A percentile compares a stretch with the other conserved stretches of the same genome.
Evolutionary conservation across 257 asterid species (phyloP).

Genomic region (Nicotiana obtusifolia): DNA sequence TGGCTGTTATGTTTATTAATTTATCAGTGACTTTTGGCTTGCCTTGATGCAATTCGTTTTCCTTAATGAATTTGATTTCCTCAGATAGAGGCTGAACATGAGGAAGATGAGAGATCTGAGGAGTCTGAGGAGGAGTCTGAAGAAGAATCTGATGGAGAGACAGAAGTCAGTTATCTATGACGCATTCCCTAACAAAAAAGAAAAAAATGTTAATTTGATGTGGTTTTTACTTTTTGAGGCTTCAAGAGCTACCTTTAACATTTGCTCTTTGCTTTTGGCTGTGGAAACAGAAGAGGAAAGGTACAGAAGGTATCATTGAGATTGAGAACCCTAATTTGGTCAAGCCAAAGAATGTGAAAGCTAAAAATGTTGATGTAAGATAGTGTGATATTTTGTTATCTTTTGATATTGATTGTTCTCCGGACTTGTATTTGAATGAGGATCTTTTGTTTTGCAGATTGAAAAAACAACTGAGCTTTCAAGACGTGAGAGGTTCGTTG

Average conservation of each 20-base stretch:
- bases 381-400: not conserved
- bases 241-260: too few species aligned
- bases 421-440: not conserved
- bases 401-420: not conserved
- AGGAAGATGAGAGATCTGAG: slow-evolving; percentile 59
- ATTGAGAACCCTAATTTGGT: slow-evolving; percentile 77
- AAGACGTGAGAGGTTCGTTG: slow-evolving; percentile 31
- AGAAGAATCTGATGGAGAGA: slow-evolving; percentile 53
- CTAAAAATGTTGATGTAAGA: slow-evolving; percentile 77
- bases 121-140: slow-evolving; percentile 69
- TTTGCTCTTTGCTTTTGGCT: not conserved
- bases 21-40: not conserved
- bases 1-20: not conserved
- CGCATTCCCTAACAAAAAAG: not conserved
- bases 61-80: slow-evolving; percentile 5
- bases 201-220: not conserved
- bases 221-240: too few species aligned
- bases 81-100: slow-evolving; percentile 61
- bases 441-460: slow-evolving; percentile 35
- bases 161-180: not conserved
- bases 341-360: slow-evolving; percentile 78
- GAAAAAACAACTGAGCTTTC: slow-evolving; percentile 94
- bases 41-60: not conserved
- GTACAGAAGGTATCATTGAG: slow-evolving; percentile 71
- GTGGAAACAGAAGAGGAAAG: slow-evolving; percentile 59